Evolutionary conservation across 257 asterid genomes (phyloP), one percentile per base, ranked within the genome.

Genomic region (Solanum appendiculatum): DNA sequence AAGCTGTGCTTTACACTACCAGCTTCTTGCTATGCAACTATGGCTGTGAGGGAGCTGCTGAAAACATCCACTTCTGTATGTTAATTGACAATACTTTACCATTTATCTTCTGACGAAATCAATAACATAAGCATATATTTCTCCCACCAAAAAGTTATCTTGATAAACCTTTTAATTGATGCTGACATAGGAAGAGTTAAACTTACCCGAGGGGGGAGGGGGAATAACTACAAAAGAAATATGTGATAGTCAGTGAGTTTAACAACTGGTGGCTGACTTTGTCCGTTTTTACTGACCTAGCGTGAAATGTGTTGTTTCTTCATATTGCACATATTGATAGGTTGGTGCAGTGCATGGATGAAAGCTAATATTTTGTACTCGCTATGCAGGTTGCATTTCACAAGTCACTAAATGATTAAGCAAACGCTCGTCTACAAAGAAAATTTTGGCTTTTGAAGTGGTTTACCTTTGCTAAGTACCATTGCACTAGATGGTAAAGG

Each of bases 11-110:
- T 97, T 89, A 97, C 95, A 82, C 95, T 97, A 75, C 97, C 99
- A 83, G 80, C 99, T 87, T 97, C 99, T 91, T 93, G 94, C 90
- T 97, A 97, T 88, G 99, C 99, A 88, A 97, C 99, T 86, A 97
- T 97, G 99, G 99, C 99, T 85, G 93, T 97, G 89, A 93, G 99
- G 92, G 99, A 97, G 92, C 94, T 97, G 86, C 93, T 96, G 89
- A 96, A 96, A 93, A 92, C 95, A 86, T 97, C 99, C 78, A 95
- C 99, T 83, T 96, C 99, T 31, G 99, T 95, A 94, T 11, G 98
- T 88, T 89, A 86, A 54, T 78, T 78, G 46, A 54, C 85, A 69
- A 51, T 80, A n/a, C 68, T 85, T 54, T 60, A 23, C 86, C 86
- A 83, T 86, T 25, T 85, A 77, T 74, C 48, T 11, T 74, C 21